Conservation (phyloP, 805 yeast species). For the Suhomyces sp. region DNA sequence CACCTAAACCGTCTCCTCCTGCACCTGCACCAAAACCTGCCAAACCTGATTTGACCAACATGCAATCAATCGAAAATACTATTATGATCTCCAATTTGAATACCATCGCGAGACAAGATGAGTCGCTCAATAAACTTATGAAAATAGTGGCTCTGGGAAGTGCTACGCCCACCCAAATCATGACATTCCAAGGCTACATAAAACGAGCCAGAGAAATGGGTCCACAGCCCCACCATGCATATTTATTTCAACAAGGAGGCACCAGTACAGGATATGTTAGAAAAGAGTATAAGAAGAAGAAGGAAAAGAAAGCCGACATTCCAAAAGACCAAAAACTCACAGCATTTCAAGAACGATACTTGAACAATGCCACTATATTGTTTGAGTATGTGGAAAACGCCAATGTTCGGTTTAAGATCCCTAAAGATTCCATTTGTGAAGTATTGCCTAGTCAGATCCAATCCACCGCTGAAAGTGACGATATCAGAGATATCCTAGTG, state of each 20-base stretch:
- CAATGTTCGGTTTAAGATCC: slow-evolving; percentile 67
- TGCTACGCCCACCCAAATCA: slow-evolving; percentile 69
- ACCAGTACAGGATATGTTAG: slow-evolving; percentile 3
- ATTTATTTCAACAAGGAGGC: slow-evolving; percentile 17
- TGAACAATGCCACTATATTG: slow-evolving; percentile 66
- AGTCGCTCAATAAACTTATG: slow-evolving; percentile 69
- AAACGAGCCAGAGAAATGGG: slow-evolving; percentile 78
- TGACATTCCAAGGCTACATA: slow-evolving; percentile 77
- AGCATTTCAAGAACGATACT: slow-evolving; percentile 72
- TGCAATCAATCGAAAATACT: slow-evolving; percentile 63
- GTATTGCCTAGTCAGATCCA: slow-evolving; percentile 23
- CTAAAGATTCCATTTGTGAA: slow-evolving; percentile 76
- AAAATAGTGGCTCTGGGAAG: slow-evolving; percentile 80
- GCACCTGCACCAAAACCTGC: neutral
- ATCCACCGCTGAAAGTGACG: slow-evolving; percentile 12
- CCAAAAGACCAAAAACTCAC: slow-evolving; percentile 60
- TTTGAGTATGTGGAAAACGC: slow-evolving; percentile 85
- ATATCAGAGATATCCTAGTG: slow-evolving; percentile 39
- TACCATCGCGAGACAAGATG: slow-evolving; percentile 73
- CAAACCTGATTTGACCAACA: slow-evolving; percentile 25
- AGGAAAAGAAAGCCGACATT: slow-evolving; percentile 8
- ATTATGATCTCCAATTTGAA: slow-evolving; percentile 85
- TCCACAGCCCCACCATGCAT: slow-evolving; percentile 43
- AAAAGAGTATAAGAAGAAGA: slow-evolving; percentile 9
- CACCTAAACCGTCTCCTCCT: neutral